These are phyloP conservation scores for Cynara cardunculus DNA, from an alignment of 129 eudicot species.

Conservation along the genomic window DNA sequence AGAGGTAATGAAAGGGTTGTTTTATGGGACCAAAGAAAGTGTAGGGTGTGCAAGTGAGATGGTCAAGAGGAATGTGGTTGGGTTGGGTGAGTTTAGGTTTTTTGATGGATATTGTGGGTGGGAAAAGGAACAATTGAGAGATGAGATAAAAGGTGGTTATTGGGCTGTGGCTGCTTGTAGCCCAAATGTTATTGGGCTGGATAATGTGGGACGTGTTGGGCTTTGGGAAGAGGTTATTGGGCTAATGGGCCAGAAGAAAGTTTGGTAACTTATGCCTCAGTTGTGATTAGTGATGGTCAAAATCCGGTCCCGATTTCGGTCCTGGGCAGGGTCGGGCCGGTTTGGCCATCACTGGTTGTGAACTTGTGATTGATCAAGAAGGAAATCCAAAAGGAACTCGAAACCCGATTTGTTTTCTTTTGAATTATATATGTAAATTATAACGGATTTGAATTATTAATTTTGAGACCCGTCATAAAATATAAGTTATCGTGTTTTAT, in stretches of 20 bases:
- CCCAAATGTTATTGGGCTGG: slow-evolving; percentile 66
- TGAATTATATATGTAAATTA: background rate
- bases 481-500: background rate
- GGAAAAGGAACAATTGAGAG: slow-evolving; percentile 74
- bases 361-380: too few relatives aligned
- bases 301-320: too few relatives aligned
- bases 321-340: too few relatives aligned
- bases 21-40: slow-evolving; percentile 71
- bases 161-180: slow-evolving; percentile 93
- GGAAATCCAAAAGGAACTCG: too few relatives aligned
- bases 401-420: too few relatives aligned
- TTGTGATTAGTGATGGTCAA: too few relatives aligned
- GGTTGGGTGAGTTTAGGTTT: slow-evolving; percentile 63
- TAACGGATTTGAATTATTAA: background rate
- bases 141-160: slow-evolving; percentile 79
- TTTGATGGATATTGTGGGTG: slow-evolving; percentile 99
- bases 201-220: slow-evolving; percentile 63
- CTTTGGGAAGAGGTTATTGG: slow-evolving; percentile 95
- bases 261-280: slow-evolving; percentile 45
- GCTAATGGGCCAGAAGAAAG: slow-evolving; percentile 64
- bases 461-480: background rate
- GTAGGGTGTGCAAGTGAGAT: slow-evolving; percentile 91
- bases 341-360: too few relatives aligned
- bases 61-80: slow-evolving; percentile 70
- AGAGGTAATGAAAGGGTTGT: slow-evolving; percentile 81